phyloP scores from a whole-genome alignment of 108 stramenopile genomes.

The Nitzschia sp. region DNA sequence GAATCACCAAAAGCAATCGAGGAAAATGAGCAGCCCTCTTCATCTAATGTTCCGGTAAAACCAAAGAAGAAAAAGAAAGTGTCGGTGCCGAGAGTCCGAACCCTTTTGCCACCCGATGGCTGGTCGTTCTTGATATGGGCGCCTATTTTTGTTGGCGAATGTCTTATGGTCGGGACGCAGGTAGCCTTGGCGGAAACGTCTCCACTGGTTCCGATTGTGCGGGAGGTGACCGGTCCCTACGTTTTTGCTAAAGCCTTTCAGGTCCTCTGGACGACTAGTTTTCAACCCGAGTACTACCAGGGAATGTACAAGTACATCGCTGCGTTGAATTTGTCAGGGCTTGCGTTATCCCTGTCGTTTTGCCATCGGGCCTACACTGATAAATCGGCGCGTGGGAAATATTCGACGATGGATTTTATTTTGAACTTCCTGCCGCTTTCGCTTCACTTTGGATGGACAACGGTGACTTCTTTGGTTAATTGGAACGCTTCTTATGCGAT shows the following conservation, averaged over 20 bases:
- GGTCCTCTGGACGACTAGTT: constrained; percentile 71
- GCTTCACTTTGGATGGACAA: constrained; percentile 77
- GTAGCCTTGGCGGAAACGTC: constrained; percentile 25
- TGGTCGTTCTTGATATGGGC: constrained; percentile 85
- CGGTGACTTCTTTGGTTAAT: constrained; percentile 74
- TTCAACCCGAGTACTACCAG: constrained; percentile 53
- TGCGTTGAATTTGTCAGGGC: constrained; percentile 49
- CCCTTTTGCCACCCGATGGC: constrained; percentile 63
- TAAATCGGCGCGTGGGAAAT: neutral
- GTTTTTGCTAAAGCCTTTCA: constrained; percentile 63
- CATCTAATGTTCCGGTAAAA: neutral
- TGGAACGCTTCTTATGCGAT: constrained; percentile 61
- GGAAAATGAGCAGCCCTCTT: neutral
- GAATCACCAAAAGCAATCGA: neutral
- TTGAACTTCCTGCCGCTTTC: constrained; percentile 46
- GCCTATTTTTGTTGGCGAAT: constrained; percentile 74
- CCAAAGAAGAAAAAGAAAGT: neutral
- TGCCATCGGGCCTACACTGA: neutral
- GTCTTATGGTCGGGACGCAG: constrained; percentile 34
- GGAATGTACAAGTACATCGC: constrained; percentile 58
- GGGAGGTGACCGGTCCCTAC: constrained; percentile 48
- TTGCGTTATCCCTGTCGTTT: constrained; percentile 56
- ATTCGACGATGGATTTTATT: constrained; percentile 8
- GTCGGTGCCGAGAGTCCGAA: constrained; percentile 19
- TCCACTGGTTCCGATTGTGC: constrained; percentile 27